Evolutionary conservation across 2,329 filamentous ascomycete species (phyloP).

Genomic region (Pyrenochaeta sp.): DNA sequence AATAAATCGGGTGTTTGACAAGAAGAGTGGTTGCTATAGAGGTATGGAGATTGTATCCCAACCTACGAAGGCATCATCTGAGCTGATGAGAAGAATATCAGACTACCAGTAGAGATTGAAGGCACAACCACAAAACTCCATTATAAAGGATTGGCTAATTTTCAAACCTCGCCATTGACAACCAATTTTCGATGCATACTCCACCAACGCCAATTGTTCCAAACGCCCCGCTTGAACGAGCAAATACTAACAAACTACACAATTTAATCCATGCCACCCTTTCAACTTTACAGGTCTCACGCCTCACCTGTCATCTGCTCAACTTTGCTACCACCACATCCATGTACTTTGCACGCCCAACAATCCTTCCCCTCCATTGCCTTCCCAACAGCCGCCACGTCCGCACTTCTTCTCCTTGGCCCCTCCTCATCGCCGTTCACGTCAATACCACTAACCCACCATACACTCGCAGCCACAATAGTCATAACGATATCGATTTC

Average conservation of each 20-base stretch:
- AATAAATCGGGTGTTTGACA: slow-evolving; percentile 4
- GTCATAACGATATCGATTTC: slow-evolving; percentile 73
- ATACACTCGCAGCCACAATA: slow-evolving; percentile 78
- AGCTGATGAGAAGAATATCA: background rate
- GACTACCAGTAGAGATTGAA: background rate
- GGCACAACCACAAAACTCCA: background rate
- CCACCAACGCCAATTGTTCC: slow-evolving; percentile 2
- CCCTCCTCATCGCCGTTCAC: slow-evolving; percentile 29
- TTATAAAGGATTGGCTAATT: background rate
- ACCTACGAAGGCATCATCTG: background rate
- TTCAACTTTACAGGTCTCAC: slow-evolving; percentile 9
- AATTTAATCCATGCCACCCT: background rate
- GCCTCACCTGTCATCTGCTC: slow-evolving; percentile 38
- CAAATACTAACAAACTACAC: slow-evolving; percentile 1
- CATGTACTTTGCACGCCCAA: slow-evolving; percentile 37
- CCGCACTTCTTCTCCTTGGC: slow-evolving; percentile 30
- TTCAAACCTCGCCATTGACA: background rate
- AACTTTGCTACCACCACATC: slow-evolving; percentile 29
- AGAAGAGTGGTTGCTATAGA: background rate
- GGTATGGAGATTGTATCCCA: background rate
- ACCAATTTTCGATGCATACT: background rate
- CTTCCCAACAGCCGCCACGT: slow-evolving; percentile 31
- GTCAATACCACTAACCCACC: slow-evolving; percentile 65
- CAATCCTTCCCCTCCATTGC: slow-evolving; percentile 30
- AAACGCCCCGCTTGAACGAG: slow-evolving; percentile 22